Evolutionary conservation across 2,329 filamentous ascomycete species (phyloP), one percentile per base, ranked within the genome.

Genomic region (Gyromitra esculenta): DNA sequence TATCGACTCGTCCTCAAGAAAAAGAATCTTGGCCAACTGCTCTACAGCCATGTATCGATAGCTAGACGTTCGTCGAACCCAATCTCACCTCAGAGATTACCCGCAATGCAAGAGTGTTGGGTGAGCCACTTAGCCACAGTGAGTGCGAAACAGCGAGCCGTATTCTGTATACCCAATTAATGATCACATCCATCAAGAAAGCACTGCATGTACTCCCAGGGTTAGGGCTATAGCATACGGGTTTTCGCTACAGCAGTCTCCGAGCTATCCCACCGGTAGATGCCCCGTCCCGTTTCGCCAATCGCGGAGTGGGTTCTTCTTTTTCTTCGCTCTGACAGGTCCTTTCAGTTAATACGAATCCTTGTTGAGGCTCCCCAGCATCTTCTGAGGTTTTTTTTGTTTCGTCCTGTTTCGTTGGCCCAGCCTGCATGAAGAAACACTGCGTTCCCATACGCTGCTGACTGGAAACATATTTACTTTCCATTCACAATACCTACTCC

Each of bases 221-320:
- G 62, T 52, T 65, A 64, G 62, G 62, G 62, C 52, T 65, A 9
- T 21, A 7, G 6, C 25, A 4, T 15, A 13, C 62, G 62, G 62
- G 7, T 8, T 37, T 48, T 65, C 31, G 43, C 43, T 39, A 7
- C 18, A 65, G 21, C 45, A 37, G n/a, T 13, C 25, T 50, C 62
- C 43, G 62, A 52, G 25, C 8, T 25, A 15, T 5, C 31, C 21
- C 15, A 7, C 41, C 52, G 21, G 52, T 56, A 9, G 21, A 31
- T 56, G 21, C 15, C 15, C 8, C 18, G 15, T n/a, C n/a, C 15
- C n/a, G n/a, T 18, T 21, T 52, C 13, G 11, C 13, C 56, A 15
- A 9, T 45, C 11, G 13, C 15, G 15, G 43, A 45, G 5, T 1
- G 43, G 25, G 25, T 31, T 25, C 35, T 39, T 6, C 7, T n/a